These are phyloP conservation scores for Rosa hybrid DNA, from an alignment of 331 rosid species.

Conservation along the genomic window DNA sequence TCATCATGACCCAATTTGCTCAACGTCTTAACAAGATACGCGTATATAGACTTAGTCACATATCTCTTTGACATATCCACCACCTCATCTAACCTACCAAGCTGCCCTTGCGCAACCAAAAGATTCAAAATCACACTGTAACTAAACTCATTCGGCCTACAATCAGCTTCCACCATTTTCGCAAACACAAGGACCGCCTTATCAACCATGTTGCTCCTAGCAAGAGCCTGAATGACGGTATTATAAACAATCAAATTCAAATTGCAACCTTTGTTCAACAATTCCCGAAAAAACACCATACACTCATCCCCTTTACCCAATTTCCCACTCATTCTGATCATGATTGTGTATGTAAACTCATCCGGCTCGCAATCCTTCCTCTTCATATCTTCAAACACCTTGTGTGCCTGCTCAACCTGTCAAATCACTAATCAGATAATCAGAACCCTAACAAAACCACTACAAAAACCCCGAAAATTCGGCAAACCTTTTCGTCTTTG, in stretches of 20 bases:
- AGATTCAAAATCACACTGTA: conserved; percentile 68
- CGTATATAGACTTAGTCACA: conserved; percentile 60
- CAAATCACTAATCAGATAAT: conserved; percentile 37
- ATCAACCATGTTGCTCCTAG: conserved; percentile 72
- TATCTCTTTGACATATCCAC: conserved; percentile 63
- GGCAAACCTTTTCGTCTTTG: conserved; percentile 64
- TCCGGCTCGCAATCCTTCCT: conserved; percentile 82
- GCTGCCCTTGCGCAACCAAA: conserved; percentile 76
- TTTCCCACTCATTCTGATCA: conserved; percentile 89
- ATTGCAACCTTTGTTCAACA: conserved; percentile 59
- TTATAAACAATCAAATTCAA: conserved; percentile 67
- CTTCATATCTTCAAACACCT: conserved; percentile 85
- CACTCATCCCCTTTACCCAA: conserved; percentile 59
- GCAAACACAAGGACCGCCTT: conserved; percentile 65
- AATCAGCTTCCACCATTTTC: conserved; percentile 74
- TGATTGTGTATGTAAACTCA: conserved; percentile 78
- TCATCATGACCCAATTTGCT: conserved; percentile 73
- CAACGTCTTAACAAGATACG: conserved; percentile 72
- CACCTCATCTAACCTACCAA: conserved; percentile 64
- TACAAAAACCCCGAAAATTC: not conserved
- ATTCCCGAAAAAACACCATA: conserved; percentile 54
- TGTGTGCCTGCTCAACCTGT: conserved; percentile 72
- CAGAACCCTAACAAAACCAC: conserved; percentile 21
- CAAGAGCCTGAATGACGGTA: conserved; percentile 82
- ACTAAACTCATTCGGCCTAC: conserved; percentile 84